phyloP scores from a whole-genome alignment of 129 eudicot genomes.

The Erigeron canadensis region DNA sequence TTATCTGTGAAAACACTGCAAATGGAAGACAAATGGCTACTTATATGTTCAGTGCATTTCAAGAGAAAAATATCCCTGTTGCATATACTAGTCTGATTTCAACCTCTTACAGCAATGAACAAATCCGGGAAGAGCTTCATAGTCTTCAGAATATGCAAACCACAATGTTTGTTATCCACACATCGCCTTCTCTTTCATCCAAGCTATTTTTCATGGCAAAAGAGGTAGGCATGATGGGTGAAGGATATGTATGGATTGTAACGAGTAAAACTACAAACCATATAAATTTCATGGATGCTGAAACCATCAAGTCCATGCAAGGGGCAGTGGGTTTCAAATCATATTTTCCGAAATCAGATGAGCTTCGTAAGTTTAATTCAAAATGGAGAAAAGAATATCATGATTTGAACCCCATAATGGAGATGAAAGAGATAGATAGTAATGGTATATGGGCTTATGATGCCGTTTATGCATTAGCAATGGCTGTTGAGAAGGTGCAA shows the following conservation, averaged over 20 bases:
- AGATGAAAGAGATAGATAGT: constrained; percentile 7
- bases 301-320: constrained; percentile 39
- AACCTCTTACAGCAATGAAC: constrained; percentile 29
- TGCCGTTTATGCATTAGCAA: constrained; percentile 51
- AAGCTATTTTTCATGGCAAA: constrained; percentile 33
- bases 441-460: constrained; percentile 65
- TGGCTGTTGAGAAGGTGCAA: constrained; percentile 30
- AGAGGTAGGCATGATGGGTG: constrained; percentile 44
- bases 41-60: constrained; percentile 34
- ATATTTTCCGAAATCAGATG: constrained; percentile 32
- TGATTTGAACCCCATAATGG: background rate
- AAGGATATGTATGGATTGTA: constrained; percentile 52
- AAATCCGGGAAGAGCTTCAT: constrained; percentile 42
- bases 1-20: constrained; percentile 37
- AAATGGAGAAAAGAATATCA: constrained; percentile 32
- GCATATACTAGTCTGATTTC: constrained; percentile 39
- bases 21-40: constrained; percentile 50
- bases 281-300: constrained; percentile 22
- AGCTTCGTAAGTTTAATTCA: constrained; percentile 22
- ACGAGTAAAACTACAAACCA: constrained; percentile 35
- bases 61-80: constrained; percentile 20
- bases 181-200: constrained; percentile 24
- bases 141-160: constrained; percentile 42
- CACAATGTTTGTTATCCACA: constrained; percentile 50
- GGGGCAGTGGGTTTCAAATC: constrained; percentile 53